These are phyloP conservation scores for Fusarium oxysporum DNA, from an alignment of 2,329 filamentous ascomycete species.

Conservation along the genomic window DNA sequence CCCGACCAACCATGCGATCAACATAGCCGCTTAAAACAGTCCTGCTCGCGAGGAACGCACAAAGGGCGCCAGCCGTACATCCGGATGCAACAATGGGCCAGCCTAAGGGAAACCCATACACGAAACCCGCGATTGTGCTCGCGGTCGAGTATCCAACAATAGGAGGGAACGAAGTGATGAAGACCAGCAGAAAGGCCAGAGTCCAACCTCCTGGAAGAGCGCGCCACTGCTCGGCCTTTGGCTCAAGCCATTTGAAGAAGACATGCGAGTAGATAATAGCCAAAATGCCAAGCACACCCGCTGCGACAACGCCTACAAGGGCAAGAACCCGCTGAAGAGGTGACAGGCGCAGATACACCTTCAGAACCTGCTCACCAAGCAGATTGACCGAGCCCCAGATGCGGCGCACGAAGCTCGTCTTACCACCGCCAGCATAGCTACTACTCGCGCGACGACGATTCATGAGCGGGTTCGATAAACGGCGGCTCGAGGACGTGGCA, in stretches of 20 bases:
- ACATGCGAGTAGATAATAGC: slow-evolving; percentile 82
- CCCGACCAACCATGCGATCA: slow-evolving; percentile 80
- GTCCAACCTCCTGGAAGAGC: slow-evolving; percentile 77
- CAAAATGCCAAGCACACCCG: slow-evolving; percentile 70
- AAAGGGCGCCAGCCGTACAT: slow-evolving; percentile 81
- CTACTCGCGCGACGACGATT: slow-evolving; percentile 39
- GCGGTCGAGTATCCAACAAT: slow-evolving; percentile 88
- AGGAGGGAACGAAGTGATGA: slow-evolving; percentile 85
- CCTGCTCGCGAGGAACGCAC: slow-evolving; percentile 83
- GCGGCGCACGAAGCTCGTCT: slow-evolving; percentile 50
- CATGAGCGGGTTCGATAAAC: slow-evolving; percentile 58
- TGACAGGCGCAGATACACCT: slow-evolving; percentile 66
- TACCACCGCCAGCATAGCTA: slow-evolving; percentile 6
- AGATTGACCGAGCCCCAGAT: slow-evolving; percentile 53
- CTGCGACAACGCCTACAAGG: slow-evolving; percentile 60
- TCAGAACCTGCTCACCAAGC: slow-evolving; percentile 57
- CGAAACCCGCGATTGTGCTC: slow-evolving; percentile 64
- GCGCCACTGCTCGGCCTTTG: slow-evolving; percentile 81
- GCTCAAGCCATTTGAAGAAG: slow-evolving; percentile 81
- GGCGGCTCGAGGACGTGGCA: slow-evolving; percentile 44
- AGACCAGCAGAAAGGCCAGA: slow-evolving; percentile 80
- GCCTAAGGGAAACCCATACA: slow-evolving; percentile 69
- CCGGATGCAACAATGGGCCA: slow-evolving; percentile 87
- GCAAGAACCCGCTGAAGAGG: slow-evolving; percentile 72
- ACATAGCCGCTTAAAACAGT: slow-evolving; percentile 84